These are phyloP conservation scores for Pseudozyma tsukubaensis DNA, from an alignment of 1,284 basidiomycete genomes.

Conservation along the genomic window DNA sequence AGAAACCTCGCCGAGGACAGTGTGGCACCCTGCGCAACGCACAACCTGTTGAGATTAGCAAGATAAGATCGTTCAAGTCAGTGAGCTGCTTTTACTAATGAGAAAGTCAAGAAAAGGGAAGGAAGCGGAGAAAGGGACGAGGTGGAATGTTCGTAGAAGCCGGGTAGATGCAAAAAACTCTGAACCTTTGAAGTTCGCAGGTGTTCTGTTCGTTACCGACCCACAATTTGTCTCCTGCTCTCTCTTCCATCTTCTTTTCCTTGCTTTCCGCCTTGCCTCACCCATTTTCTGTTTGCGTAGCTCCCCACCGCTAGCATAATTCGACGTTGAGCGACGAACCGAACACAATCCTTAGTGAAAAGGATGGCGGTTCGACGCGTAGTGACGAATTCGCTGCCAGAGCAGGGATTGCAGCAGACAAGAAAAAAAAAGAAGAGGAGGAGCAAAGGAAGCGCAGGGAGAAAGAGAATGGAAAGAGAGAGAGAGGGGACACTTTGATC, in stretches of 20 bases:
- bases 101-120: background rate
- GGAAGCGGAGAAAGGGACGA: background rate
- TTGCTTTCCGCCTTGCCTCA: background rate
- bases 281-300: background rate
- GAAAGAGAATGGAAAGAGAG: background rate
- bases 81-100: background rate
- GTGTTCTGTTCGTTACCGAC: constrained; percentile 44
- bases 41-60: background rate
- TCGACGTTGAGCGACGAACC: background rate
- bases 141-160: constrained; percentile 18
- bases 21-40: constrained; percentile 10
- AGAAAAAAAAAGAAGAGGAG: background rate
- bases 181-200: constrained; percentile 29
- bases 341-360: constrained; percentile 5
- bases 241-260: background rate
- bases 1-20: constrained; percentile 6
- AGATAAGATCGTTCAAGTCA: background rate
- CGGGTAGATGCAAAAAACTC: constrained; percentile 29
- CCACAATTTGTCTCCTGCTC: background rate
- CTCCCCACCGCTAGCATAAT: background rate
- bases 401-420: background rate
- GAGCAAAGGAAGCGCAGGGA: background rate
- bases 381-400: background rate
- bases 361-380: constrained; percentile 29
- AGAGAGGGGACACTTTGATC: constrained; percentile 7